phyloP scores from a whole-genome alignment of 768 basidiomycete species.

The Tylopilus cervinicoccineus region DNA sequence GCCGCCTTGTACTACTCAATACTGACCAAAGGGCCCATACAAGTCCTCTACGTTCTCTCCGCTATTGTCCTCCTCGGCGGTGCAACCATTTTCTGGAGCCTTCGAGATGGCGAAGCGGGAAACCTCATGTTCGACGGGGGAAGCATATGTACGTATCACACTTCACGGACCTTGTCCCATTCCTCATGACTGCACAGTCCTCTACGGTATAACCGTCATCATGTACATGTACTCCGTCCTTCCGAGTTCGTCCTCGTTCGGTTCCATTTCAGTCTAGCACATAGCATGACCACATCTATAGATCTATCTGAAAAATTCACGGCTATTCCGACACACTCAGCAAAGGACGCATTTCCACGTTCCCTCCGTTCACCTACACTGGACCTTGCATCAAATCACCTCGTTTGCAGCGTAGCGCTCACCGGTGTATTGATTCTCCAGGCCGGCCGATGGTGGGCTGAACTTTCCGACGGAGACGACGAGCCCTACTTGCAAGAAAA shows the following conservation, averaged over 20 bases:
- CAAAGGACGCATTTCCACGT: conserved; percentile 59
- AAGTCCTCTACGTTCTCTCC: conserved; percentile 55
- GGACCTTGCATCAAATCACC: conserved; percentile 78
- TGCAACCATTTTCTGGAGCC: conserved; percentile 70
- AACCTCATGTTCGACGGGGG: conserved; percentile 93
- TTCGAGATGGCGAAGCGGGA: conserved; percentile 70
- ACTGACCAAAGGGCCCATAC: conserved; percentile 59
- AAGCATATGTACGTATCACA: conserved; percentile 66
- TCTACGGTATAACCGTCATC: conserved; percentile 66
- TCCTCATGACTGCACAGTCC: conserved; percentile 44
- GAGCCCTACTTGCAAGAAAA: conserved; percentile 35
- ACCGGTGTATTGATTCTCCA: conserved; percentile 85
- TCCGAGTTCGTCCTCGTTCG: conserved; percentile 54
- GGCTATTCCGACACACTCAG: conserved; percentile 48
- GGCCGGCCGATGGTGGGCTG: conserved; percentile 83
- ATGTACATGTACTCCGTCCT: conserved; percentile 77
- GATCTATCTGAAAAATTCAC: conserved; percentile 59
- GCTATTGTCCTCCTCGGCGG: conserved; percentile 57
- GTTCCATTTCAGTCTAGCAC: not conserved
- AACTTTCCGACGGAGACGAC: conserved; percentile 62
- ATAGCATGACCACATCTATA: conserved; percentile 25
- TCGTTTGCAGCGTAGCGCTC: conserved; percentile 82
- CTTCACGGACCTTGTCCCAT: not conserved
- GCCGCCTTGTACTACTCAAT: conserved; percentile 81
- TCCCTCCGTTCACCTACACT: conserved; percentile 60